These are phyloP conservation scores for Leccinum angustisporum DNA, from an alignment of 1,284 basidiomycete species.

Conservation along the genomic window DNA sequence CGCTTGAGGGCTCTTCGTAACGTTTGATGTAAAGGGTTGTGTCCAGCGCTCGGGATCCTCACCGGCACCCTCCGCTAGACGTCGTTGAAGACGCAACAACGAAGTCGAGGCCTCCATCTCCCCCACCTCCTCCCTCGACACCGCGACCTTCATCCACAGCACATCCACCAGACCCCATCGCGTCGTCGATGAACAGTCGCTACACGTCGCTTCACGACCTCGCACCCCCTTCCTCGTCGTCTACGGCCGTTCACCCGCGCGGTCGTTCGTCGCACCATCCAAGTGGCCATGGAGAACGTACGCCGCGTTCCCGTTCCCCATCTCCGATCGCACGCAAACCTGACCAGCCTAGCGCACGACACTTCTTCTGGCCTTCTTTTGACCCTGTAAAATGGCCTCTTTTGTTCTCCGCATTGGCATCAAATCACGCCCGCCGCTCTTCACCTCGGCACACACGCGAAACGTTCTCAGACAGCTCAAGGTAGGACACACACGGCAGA, in stretches of 20 bases:
- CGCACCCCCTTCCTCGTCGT: constrained; percentile 29
- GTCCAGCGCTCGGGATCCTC: background rate
- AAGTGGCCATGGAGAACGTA: constrained; percentile 18
- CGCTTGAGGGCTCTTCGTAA: constrained; percentile 29
- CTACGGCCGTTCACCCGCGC: constrained; percentile 30
- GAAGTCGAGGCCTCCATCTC: constrained; percentile 19
- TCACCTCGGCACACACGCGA: constrained; percentile 3
- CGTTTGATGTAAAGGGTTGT: background rate
- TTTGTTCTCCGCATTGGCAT: constrained; percentile 14
- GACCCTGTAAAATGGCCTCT: too few relatives aligned
- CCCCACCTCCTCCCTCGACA: constrained; percentile 28
- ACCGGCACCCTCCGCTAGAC: too few relatives aligned
- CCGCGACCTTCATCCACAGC: constrained; percentile 18
- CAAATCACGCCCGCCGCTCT: background rate
- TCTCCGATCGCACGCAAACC: constrained; percentile 47
- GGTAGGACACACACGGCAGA: background rate
- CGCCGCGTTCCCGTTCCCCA: constrained; percentile 44
- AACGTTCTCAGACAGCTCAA: background rate
- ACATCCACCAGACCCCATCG: constrained; percentile 29
- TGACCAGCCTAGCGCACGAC: constrained; percentile 34
- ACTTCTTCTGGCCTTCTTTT: too few relatives aligned
- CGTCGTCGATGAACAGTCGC: constrained; percentile 27
- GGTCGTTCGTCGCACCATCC: constrained; percentile 25
- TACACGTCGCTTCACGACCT: constrained; percentile 23
- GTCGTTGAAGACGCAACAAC: too few relatives aligned